phyloP scores from a whole-genome alignment of 73 alveolate species.

The Paramecium octaurelia region DNA sequence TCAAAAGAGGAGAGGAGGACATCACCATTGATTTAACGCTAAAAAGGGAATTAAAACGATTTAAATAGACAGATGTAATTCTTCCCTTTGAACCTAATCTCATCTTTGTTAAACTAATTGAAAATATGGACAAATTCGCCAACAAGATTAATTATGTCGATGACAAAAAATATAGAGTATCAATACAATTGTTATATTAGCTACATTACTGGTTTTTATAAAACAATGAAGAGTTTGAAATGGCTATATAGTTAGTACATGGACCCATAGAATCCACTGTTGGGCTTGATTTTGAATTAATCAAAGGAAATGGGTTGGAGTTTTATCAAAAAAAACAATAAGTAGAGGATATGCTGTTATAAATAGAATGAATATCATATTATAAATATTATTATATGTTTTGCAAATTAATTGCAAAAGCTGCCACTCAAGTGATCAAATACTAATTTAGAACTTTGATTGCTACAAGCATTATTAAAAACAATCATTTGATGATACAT shows the following conservation, averaged over 20 bases:
- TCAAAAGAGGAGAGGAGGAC: slow-evolving; percentile 35
- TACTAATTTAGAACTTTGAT: background rate
- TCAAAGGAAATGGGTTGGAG: slow-evolving; percentile 28
- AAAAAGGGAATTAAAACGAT: background rate
- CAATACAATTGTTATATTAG: background rate
- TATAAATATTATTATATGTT: background rate
- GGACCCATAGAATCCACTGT: background rate
- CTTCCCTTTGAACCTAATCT: background rate
- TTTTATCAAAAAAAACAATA: background rate
- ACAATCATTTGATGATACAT: background rate
- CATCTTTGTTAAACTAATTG: background rate
- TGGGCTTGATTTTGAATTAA: background rate
- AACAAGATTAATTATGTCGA: background rate
- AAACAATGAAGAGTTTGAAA: slow-evolving; percentile 33
- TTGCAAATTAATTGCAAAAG: background rate
- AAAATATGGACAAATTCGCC: background rate
- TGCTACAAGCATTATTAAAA: background rate
- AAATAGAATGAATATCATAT: background rate
- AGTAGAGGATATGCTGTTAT: slow-evolving; percentile 22
- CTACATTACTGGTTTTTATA: background rate
- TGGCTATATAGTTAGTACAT: background rate
- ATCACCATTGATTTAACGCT: background rate
- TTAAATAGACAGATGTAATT: background rate
- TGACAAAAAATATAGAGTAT: slow-evolving; percentile 6
- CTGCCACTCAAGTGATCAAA: background rate